A percentile compares a stretch with the other conserved stretches of the same genome.
Conservation (phyloP, 768 basidiomycete species). For the Tylopilus intermedius region DNA sequence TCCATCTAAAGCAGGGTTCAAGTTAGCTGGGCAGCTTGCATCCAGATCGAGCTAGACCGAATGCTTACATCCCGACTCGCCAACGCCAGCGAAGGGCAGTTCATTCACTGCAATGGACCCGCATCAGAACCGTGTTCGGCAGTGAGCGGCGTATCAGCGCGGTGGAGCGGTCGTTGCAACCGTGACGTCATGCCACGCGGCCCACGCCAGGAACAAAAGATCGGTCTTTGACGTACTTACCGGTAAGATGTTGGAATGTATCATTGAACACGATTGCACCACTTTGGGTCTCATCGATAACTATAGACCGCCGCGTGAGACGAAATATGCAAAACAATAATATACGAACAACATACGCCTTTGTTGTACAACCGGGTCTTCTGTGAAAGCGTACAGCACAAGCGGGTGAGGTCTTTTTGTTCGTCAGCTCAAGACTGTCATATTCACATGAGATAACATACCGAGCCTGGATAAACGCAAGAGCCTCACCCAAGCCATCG, state of each 20-base stretch:
- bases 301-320: constrained; percentile 28
- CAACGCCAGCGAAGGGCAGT: constrained; percentile 51
- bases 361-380: constrained; percentile 37
- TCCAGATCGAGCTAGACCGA: background rate
- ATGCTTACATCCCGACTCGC: constrained; percentile 60
- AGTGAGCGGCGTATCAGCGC: background rate
- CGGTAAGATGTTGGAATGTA: constrained; percentile 47
- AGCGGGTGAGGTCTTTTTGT: constrained; percentile 50
- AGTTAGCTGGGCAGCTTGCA: background rate
- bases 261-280: constrained; percentile 60
- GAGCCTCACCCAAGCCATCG: constrained; percentile 49
- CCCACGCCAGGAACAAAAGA: background rate
- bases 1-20: constrained; percentile 40
- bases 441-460: constrained; percentile 21
- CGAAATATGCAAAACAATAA: background rate
- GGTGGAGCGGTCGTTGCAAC: constrained; percentile 7
- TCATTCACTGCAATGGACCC: constrained; percentile 25
- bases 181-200: constrained; percentile 10
- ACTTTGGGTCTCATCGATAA: constrained; percentile 51
- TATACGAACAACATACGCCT: constrained; percentile 28
- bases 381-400: constrained; percentile 60
- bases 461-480: constrained; percentile 52
- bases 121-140: background rate
- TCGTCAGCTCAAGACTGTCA: constrained; percentile 1
- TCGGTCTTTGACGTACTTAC: constrained; percentile 32